Conservation (phyloP, 176 grass and related monocot species). For the Paspalum notatum region DNA sequence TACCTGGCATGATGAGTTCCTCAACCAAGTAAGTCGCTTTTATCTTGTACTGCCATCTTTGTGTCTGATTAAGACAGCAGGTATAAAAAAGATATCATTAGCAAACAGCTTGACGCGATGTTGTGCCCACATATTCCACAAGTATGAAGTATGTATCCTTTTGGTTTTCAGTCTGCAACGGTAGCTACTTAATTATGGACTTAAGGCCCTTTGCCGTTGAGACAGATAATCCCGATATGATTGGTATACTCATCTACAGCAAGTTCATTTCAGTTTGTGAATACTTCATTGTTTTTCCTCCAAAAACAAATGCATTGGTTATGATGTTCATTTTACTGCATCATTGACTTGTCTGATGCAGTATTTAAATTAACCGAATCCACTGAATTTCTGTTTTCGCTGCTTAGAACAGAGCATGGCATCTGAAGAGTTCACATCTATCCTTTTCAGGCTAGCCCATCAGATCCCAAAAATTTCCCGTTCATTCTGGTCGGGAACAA, state of each 20-base stretch:
- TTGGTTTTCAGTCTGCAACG: not conserved
- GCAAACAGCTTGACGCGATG: not conserved
- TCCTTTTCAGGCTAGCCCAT: constrained; percentile 59
- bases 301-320: not conserved
- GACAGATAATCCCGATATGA: not conserved
- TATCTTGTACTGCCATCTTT: constrained; percentile 16
- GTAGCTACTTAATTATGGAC: not conserved
- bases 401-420: not conserved
- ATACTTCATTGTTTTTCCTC: constrained; percentile 6
- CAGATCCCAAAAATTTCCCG: constrained; percentile 74
- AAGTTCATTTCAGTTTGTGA: not conserved
- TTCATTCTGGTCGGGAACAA: constrained; percentile 96
- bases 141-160: too few relatives aligned
- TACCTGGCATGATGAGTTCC: constrained; percentile 93
- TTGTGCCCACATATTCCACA: not conserved
- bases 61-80: not conserved
- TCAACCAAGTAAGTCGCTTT: constrained; percentile 68
- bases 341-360: not conserved
- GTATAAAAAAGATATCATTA: constrained; percentile 2
- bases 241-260: not conserved
- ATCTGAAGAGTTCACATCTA: constrained; percentile 1
- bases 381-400: not conserved
- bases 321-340: not conserved
- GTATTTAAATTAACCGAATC: not conserved
- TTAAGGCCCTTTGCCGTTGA: not conserved